phyloP scores from a whole-genome alignment of 2,329 filamentous ascomycete species.

The Aspergillus pseudoglaucus region DNA sequence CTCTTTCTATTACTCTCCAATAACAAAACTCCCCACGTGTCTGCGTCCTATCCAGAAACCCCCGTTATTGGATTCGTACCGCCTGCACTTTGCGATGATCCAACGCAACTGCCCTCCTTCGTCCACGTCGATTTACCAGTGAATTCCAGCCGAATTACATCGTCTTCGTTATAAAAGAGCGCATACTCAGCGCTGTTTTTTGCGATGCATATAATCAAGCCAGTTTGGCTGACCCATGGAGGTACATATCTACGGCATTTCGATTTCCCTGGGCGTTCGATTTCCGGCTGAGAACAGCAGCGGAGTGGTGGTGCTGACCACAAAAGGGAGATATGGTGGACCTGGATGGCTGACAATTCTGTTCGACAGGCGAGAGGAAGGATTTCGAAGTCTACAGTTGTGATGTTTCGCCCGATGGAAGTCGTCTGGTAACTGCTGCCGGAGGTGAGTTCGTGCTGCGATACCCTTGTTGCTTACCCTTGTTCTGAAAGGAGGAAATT shows the following conservation, averaged over 20 bases:
- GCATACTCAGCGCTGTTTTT: constrained; percentile 2
- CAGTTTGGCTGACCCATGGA: constrained; percentile 90
- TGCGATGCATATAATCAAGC: constrained; percentile 82
- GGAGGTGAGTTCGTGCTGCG: constrained; percentile 59
- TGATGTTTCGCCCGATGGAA: constrained; percentile 91
- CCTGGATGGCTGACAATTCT: constrained; percentile 3
- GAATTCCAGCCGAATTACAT: constrained; percentile 6
- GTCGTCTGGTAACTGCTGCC: constrained; percentile 84
- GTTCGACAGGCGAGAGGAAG: constrained; percentile 73
- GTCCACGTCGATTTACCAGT: constrained; percentile 17
- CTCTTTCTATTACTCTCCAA: neutral
- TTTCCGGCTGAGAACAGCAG: neutral
- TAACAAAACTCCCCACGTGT: neutral
- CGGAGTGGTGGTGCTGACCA: neutral
- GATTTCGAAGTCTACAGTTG: constrained; percentile 99
- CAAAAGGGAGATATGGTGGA: constrained; percentile 9
- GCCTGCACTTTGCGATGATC: constrained; percentile 23
- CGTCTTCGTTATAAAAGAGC: constrained; percentile 1
- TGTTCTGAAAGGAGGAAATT: neutral
- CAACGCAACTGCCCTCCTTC: constrained; percentile 11
- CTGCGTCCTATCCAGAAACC: neutral
- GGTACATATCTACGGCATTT: constrained; percentile 43
- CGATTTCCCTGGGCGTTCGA: neutral
- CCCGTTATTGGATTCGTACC: constrained; percentile 4
- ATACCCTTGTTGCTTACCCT: constrained; percentile 1